phyloP scores from a whole-genome alignment of 2,329 filamentous ascomycete species.

The Ceratocystiopsis minuta region DNA sequence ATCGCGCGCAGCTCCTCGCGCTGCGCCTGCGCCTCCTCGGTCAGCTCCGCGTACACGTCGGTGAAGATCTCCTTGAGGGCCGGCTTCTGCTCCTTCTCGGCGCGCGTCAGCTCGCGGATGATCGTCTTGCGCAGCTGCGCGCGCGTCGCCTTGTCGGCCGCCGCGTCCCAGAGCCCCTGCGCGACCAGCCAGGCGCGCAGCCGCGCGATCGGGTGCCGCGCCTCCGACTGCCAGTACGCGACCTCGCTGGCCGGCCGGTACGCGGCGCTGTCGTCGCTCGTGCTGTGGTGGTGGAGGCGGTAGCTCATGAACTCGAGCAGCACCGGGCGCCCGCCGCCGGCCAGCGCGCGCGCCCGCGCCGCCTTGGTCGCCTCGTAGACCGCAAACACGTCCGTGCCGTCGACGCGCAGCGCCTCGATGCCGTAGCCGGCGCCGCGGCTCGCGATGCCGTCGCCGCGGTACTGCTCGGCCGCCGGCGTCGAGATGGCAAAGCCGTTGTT shows the following conservation, averaged over 20 bases:
- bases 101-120: conserved; percentile 65
- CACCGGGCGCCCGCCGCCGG: conserved; percentile 64
- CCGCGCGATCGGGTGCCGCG: conserved; percentile 19
- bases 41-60: conserved; percentile 76
- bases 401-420: conserved; percentile 64
- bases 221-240: conserved; percentile 54
- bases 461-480: conserved; percentile 64
- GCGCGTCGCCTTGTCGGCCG: conserved; percentile 44
- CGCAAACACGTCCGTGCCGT: conserved; percentile 69
- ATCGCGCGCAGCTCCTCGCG: conserved; percentile 54
- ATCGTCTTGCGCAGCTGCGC: conserved; percentile 26
- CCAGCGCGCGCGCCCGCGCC: conserved; percentile 61
- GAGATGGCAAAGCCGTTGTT: conserved; percentile 75
- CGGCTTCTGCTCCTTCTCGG: conserved; percentile 65
- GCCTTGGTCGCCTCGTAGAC: conserved; percentile 50
- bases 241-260: conserved; percentile 89
- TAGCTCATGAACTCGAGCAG: conserved; percentile 95
- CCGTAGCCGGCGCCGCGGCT: conserved; percentile 62
- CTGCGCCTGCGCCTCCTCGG: conserved; percentile 41
- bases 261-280: conserved; percentile 88
- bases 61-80: conserved; percentile 56
- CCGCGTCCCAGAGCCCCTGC: conserved; percentile 67
- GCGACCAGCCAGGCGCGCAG: conserved; percentile 58
- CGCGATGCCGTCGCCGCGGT: conserved; percentile 66
- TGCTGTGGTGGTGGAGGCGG: conserved; percentile 86